Base-by-base conservation (phyloP, 1,284 basidiomycete species). In the Athelia psychrophila region DNA sequence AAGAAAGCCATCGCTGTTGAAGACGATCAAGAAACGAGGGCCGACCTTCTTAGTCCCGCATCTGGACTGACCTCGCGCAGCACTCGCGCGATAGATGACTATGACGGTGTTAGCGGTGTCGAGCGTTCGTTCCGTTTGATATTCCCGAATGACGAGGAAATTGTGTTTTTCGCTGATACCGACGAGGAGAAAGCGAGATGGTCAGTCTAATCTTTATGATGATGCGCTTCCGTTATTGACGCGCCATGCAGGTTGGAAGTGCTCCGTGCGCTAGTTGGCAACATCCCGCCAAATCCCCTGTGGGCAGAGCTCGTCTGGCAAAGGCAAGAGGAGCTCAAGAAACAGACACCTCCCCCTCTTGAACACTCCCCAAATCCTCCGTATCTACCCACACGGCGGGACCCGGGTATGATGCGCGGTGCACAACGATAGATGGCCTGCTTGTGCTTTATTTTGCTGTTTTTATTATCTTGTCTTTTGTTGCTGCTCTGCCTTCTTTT, bases 261-360 rank as follows among this genome's bases (percentile, higher is more conserved):
- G 2, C 76, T 96, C 9, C 78, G 80, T 46, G 86, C 88, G 0
- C 75, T 95, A 20, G 82, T 95, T 52, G 93, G 93, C 6, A 86
- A 84, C 54, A 93, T 95, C 59, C 93, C 93, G 19, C 84, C 88
- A 2, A 90, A 95, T 65, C 91, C 92, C 2, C 72, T 95, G 3
- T 96, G 93, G 93, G 93, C 89, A 3, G 92, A 95, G 70, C 68
- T 95, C 32, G 71, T 94, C 30, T 91, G 88, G 86, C 87, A 91
- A 63, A 78, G 84, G 35, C 86, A 89, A 58, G 69, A 80, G 52
- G 78, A 82, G 55, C 57, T 67, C 20, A 50, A 54, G 12, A 67
- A 58, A 50, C 64, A 65, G 32, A 25, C 47, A 6, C n/a, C n/a
- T 42, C 8, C 6, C 38, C n/a, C 38, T n/a, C n/a, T 16, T 13